Evolutionary conservation across 1,139 yeast species (phyloP).

Genomic region (Sugiyamaella novakii): DNA sequence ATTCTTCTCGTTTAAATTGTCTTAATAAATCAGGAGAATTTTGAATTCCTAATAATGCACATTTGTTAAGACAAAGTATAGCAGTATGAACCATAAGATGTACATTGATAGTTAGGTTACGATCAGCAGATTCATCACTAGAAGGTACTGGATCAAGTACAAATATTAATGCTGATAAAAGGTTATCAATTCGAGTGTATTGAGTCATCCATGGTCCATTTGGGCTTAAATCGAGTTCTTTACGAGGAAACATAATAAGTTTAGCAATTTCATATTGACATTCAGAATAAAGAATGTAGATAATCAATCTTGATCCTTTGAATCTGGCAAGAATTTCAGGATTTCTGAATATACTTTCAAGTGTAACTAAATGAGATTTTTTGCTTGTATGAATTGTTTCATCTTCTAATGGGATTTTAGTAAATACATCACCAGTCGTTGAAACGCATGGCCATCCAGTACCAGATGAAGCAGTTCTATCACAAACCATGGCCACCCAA

Average conservation of each 20-base stretch:
- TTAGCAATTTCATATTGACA: constrained; percentile 20
- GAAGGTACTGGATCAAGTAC: constrained; percentile 25
- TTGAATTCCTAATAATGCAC: constrained; percentile 26
- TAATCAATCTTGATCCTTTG: constrained; percentile 15
- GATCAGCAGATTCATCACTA: constrained; percentile 21
- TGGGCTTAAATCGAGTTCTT: constrained; percentile 22
- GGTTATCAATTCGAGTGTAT: constrained; percentile 25
- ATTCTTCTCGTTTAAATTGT: constrained; percentile 24
- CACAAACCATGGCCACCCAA: constrained; percentile 36
- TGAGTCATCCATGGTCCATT: constrained; percentile 31
- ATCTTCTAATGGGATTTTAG: constrained; percentile 37
- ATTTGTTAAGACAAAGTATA: constrained; percentile 31
- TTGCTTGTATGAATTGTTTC: constrained; percentile 26
- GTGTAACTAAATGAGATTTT: constrained; percentile 17
- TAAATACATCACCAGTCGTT: constrained; percentile 30
- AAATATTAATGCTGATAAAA: constrained; percentile 22
- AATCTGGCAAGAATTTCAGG: constrained; percentile 24
- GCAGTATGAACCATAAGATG: constrained; percentile 31
- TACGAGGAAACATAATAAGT: constrained; percentile 19
- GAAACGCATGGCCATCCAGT: constrained; percentile 37
- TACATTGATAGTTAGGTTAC: constrained; percentile 23
- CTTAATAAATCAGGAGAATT: constrained; percentile 22
- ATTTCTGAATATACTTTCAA: constrained; percentile 21
- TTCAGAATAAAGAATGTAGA: constrained; percentile 20
- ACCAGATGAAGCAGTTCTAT: constrained; percentile 35